Evolutionary conservation across 2,329 filamentous ascomycete species (phyloP).

Genomic region (Claviceps quebecensis): DNA sequence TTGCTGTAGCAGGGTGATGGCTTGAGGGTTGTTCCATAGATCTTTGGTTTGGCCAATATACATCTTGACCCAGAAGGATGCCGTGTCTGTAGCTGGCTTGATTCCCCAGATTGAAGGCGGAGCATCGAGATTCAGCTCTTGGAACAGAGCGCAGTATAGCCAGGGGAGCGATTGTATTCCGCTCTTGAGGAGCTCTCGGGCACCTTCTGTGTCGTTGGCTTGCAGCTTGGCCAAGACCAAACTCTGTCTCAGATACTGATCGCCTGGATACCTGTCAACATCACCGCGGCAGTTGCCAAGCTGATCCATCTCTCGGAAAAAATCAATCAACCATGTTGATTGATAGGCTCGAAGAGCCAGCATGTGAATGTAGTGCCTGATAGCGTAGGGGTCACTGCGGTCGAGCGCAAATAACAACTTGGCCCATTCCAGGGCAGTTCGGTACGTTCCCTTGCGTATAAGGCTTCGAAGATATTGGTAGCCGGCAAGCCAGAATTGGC

Average conservation of each 20-base stretch:
- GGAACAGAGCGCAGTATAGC: constrained; percentile 69
- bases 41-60: constrained; percentile 68
- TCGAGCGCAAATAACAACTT: constrained; percentile 70
- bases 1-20: constrained; percentile 53
- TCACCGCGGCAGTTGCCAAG: constrained; percentile 10
- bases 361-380: constrained; percentile 69
- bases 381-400: constrained; percentile 67
- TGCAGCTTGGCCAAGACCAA: constrained; percentile 64
- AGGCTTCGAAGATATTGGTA: constrained; percentile 82
- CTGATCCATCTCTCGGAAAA: constrained; percentile 36
- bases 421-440: constrained; percentile 87
- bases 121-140: constrained; percentile 62
- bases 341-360: constrained; percentile 72
- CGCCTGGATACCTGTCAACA: constrained; percentile 23
- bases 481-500: constrained; percentile 81
- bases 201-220: constrained; percentile 49
- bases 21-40: constrained; percentile 71
- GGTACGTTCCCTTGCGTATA: constrained; percentile 80
- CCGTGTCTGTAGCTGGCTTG: constrained; percentile 46
- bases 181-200: constrained; percentile 47
- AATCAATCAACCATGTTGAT: constrained; percentile 58
- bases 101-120: constrained; percentile 76
- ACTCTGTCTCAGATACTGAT: constrained; percentile 61
- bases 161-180: constrained; percentile 69
- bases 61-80: constrained; percentile 54